Percentiles rank a stretch among this genome's conserved stretches.
These are phyloP conservation scores for Xylaria sp. DNA, from an alignment of 2,329 filamentous ascomycete species.

Conservation along the genomic window DNA sequence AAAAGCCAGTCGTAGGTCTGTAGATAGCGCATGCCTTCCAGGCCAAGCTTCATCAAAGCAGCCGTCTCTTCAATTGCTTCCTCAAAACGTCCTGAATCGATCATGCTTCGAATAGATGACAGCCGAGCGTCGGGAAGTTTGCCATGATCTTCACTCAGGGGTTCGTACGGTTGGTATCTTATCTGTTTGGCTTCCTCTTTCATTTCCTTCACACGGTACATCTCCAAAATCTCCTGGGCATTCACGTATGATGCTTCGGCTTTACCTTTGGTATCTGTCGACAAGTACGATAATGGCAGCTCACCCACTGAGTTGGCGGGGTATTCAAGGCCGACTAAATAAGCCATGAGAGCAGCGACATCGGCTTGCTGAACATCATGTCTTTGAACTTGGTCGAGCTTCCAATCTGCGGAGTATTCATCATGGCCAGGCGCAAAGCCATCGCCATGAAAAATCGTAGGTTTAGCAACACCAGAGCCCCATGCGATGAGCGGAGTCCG, in stretches of 20 bases:
- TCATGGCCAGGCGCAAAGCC: conserved; percentile 73
- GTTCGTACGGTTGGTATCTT: conserved; percentile 69
- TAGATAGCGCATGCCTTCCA: conserved; percentile 84
- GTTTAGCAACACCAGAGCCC: conserved; percentile 84
- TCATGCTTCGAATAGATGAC: conserved; percentile 60
- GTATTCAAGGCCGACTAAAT: conserved; percentile 80
- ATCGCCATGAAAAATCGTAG: conserved; percentile 48
- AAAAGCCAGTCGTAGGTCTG: conserved; percentile 99
- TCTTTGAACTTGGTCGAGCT: conserved; percentile 69
- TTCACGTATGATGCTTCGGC: conserved; percentile 81
- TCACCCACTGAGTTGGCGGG: conserved; percentile 96
- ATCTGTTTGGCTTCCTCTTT: conserved; percentile 72
- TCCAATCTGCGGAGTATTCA: conserved; percentile 87
- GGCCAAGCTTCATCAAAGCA: conserved; percentile 66
- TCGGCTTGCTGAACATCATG: conserved; percentile 94
- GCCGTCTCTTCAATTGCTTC: conserved; percentile 75
- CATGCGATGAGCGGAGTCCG: conserved; percentile 87
- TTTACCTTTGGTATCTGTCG: conserved; percentile 67
- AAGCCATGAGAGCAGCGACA: conserved; percentile 91
- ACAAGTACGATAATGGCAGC: conserved; percentile 76
- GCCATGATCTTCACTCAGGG: conserved; percentile 57
- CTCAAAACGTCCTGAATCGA: conserved; percentile 61
- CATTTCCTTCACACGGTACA: conserved; percentile 91
- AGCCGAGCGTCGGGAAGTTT: conserved; percentile 63
- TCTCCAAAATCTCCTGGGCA: conserved; percentile 81